phyloP scores from a whole-genome alignment of 2,329 filamentous ascomycete species.

The Thermochaetoides dissita region DNA sequence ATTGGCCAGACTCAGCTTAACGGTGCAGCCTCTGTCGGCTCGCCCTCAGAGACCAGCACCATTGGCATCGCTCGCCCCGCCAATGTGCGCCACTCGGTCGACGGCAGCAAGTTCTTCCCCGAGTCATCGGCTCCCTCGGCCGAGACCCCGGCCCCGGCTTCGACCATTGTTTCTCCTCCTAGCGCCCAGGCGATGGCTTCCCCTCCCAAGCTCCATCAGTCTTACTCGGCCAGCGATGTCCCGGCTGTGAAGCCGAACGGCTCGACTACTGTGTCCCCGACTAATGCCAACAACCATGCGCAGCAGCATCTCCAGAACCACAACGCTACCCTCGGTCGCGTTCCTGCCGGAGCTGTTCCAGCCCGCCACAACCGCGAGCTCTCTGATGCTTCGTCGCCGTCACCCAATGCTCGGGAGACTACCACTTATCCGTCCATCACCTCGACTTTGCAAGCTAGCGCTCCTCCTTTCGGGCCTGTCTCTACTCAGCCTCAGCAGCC shows the following conservation, averaged over 20 bases:
- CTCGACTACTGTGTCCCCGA: constrained; percentile 25
- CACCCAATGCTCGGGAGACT: constrained; percentile 29
- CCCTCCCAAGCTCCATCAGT: constrained; percentile 66
- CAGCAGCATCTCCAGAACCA: constrained; percentile 59
- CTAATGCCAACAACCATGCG: constrained; percentile 43
- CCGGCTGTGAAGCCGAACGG: constrained; percentile 65
- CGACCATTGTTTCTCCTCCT: constrained; percentile 30
- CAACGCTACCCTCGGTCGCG: constrained; percentile 69
- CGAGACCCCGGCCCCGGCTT: constrained; percentile 15
- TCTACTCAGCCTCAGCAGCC: constrained; percentile 26
- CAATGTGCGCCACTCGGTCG: constrained; percentile 45
- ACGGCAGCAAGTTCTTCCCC: constrained; percentile 34
- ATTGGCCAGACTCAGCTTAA: constrained; percentile 27
- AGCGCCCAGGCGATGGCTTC: constrained; percentile 41
- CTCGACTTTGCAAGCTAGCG: constrained; percentile 66
- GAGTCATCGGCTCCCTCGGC: constrained; percentile 27
- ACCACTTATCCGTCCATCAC: constrained; percentile 45
- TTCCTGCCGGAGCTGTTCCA: constrained; percentile 51
- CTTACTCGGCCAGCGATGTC: constrained; percentile 81
- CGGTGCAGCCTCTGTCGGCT: constrained; percentile 21
- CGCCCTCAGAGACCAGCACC: constrained; percentile 31
- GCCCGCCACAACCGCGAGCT: constrained; percentile 63
- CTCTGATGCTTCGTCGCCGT: constrained; percentile 33
- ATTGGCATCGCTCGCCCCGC: constrained; percentile 33
- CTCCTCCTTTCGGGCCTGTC: constrained; percentile 62